These are phyloP conservation scores for Pichia sp. DNA, from an alignment of 1,139 yeast genomes.

Conservation along the genomic window DNA sequence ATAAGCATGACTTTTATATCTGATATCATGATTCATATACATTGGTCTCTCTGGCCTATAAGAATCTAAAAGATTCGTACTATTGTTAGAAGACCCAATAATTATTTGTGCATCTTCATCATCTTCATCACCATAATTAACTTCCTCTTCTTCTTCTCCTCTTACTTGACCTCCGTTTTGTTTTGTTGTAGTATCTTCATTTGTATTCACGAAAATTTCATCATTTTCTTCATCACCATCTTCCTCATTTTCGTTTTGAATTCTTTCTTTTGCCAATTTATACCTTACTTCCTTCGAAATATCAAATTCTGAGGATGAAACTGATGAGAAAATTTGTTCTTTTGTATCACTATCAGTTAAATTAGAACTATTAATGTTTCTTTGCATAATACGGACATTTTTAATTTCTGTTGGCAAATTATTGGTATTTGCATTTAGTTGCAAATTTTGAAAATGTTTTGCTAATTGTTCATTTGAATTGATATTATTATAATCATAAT, in stretches of 20 bases:
- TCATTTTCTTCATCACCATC: too few relatives aligned
- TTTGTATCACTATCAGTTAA: too few relatives aligned
- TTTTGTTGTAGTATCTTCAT: too few relatives aligned
- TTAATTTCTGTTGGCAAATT: neutral
- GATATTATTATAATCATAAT: neutral
- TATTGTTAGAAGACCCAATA: neutral
- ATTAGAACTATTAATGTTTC: constrained; percentile 4
- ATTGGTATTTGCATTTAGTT: neutral
- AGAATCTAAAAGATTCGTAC: neutral
- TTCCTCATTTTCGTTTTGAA: constrained; percentile 18
- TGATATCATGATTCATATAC: neutral
- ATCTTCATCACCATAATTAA: neutral
- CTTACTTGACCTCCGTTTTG: constrained; percentile 12
- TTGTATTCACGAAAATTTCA: too few relatives aligned
- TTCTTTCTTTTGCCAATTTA: constrained; percentile 17
- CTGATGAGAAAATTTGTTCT: too few relatives aligned
- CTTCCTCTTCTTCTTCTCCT: constrained; percentile 5
- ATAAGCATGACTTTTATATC: neutral
- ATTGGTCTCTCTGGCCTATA: neutral
- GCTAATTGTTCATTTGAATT: neutral
- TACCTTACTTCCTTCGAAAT: constrained; percentile 20
- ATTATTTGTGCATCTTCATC: neutral
- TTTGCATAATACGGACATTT: constrained; percentile 17
- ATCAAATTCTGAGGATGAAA: constrained; percentile 3
- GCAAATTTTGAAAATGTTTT: neutral